A percentile compares a stretch with the other conserved stretches of the same genome.
phyloP scores from a whole-genome alignment of 495 filamentous ascomycete species.

The Coniosporium apollinis region DNA sequence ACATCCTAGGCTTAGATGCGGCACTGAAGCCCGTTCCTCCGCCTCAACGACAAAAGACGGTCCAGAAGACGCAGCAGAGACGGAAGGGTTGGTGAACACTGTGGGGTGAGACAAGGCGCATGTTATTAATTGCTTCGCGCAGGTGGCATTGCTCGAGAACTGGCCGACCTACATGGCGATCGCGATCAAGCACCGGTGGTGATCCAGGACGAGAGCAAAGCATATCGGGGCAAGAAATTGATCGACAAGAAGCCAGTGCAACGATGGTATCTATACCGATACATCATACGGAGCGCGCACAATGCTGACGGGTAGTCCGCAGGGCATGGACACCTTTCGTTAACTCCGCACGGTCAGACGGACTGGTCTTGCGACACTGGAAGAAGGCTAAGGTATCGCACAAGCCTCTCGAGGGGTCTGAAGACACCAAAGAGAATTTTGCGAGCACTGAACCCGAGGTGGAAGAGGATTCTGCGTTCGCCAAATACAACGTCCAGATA shows the following conservation, averaged over 20 bases:
- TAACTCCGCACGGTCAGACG: constrained; percentile 1
- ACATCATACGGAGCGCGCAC: neutral
- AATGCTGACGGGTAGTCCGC: neutral
- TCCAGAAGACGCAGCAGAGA: too few species aligned
- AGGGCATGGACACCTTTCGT: constrained; percentile 2
- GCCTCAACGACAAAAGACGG: too few species aligned
- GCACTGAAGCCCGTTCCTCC: too few species aligned
- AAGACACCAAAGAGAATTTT: too few species aligned
- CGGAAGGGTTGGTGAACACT: too few species aligned
- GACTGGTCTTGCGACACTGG: constrained; percentile 3
- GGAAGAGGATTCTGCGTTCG: constrained; percentile 38
- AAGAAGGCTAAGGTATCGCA: too few species aligned
- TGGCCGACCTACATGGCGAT: constrained; percentile 2
- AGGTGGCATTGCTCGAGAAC: constrained; percentile 2
- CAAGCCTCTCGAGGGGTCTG: too few species aligned
- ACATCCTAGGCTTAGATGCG: too few species aligned
- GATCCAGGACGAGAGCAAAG: constrained; percentile 4
- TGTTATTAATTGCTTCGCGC: too few species aligned
- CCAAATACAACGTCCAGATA: constrained; percentile 71
- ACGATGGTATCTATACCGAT: neutral
- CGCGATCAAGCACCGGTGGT: constrained; percentile 1
- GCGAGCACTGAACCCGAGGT: constrained; percentile 13
- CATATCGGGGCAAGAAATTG: too few species aligned
- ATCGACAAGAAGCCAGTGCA: neutral
- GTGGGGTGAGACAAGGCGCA: too few species aligned